Percentiles rank a stretch among this genome's conserved stretches.
These are phyloP conservation scores for Pseudocercospora fuligena DNA, from an alignment of 2,329 filamentous ascomycete genomes.

Conservation along the genomic window DNA sequence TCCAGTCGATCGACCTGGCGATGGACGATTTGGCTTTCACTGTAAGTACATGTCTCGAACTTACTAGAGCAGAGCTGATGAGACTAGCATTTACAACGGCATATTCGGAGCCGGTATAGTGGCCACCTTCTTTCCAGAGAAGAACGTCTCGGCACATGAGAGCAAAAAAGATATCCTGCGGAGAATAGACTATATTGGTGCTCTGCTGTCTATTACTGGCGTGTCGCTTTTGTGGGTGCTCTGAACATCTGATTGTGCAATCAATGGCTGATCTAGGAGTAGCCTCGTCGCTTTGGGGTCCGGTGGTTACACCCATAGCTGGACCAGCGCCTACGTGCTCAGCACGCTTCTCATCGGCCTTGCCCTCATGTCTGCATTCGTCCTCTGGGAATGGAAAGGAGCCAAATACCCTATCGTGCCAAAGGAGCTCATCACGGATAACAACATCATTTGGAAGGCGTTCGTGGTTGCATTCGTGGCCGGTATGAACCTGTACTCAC, in stretches of 20 bases:
- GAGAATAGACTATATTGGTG: slow-evolving; percentile 57
- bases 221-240: slow-evolving; percentile 49
- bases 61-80: not conserved
- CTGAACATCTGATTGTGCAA: too few relatives aligned
- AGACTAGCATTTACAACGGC: slow-evolving; percentile 49
- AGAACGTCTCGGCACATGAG: slow-evolving; percentile 1
- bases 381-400: slow-evolving; percentile 35
- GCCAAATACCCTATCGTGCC: slow-evolving; percentile 37
- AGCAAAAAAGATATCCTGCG: slow-evolving; percentile 41
- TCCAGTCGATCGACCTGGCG: slow-evolving; percentile 20
- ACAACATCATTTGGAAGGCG: slow-evolving; percentile 38
- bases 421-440: slow-evolving; percentile 26
- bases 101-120: slow-evolving; percentile 55
- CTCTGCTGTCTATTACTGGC: slow-evolving; percentile 54
- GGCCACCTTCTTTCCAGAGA: slow-evolving; percentile 21
- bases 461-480: slow-evolving; percentile 41
- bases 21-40: slow-evolving; percentile 20
- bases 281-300: slow-evolving; percentile 46
- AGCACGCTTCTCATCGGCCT: slow-evolving; percentile 32
- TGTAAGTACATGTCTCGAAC: not conserved
- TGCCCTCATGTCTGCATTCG: slow-evolving; percentile 30
- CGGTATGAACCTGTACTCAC: slow-evolving; percentile 41
- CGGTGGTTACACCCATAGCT: slow-evolving; percentile 24
- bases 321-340: slow-evolving; percentile 32
- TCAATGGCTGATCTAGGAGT: not conserved